Conservation (phyloP, 768 basidiomycete genomes). For the Boletus rex-veris region DNA sequence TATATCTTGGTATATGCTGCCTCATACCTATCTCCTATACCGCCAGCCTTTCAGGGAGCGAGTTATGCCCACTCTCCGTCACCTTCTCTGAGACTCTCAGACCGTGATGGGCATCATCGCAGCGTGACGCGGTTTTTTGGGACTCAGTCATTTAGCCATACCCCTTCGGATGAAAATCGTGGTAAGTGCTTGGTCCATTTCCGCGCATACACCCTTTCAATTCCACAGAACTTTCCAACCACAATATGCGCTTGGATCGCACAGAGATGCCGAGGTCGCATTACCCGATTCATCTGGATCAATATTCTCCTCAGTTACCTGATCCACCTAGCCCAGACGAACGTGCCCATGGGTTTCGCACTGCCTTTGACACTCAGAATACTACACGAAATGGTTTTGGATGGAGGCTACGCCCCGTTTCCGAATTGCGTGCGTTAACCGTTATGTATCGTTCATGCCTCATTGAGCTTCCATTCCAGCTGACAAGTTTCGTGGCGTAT, state of each 20-base stretch:
- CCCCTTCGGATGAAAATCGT: background rate
- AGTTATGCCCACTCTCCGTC: constrained; percentile 2
- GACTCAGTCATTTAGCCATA: background rate
- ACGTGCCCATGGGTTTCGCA: background rate
- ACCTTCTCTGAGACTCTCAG: background rate
- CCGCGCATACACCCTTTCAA: background rate
- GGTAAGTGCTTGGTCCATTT: constrained; percentile 5
- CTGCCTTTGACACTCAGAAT: background rate
- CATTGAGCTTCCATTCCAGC: constrained; percentile 44
- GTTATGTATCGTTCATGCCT: background rate
- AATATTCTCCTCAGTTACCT: background rate
- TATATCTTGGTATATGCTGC: constrained; percentile 18
- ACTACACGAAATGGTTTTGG: constrained; percentile 41
- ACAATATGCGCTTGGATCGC: background rate
- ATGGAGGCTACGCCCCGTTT: constrained; percentile 62
- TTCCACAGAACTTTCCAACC: constrained; percentile 4
- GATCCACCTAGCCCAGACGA: background rate
- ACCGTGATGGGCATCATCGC: background rate
- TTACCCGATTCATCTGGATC: background rate
- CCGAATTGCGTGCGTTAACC: constrained; percentile 57
- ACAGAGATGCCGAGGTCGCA: background rate
- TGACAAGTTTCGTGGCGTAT: constrained; percentile 73
- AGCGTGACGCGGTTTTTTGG: background rate
- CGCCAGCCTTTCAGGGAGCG: constrained; percentile 24
- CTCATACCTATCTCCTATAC: constrained; percentile 37